A percentile compares a stretch with the other conserved stretches of the same genome.
phyloP scores from a whole-genome alignment of 2,329 filamentous ascomycete species.

The Venturia pyrina region DNA sequence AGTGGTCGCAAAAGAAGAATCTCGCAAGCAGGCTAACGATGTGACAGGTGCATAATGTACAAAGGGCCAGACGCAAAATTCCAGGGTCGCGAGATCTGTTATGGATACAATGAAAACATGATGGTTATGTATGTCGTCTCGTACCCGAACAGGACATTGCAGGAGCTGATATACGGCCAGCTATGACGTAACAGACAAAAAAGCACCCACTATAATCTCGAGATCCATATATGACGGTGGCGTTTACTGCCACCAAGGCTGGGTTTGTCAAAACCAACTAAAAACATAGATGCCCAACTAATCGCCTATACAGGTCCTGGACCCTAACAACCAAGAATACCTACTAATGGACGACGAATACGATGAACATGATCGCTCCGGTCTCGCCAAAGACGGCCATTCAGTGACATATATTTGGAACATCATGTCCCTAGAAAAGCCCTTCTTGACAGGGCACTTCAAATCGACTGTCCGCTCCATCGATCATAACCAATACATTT shows the following conservation, averaged over 20 bases:
- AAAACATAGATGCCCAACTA: background rate
- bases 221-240: constrained; percentile 46
- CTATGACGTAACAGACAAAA: constrained; percentile 44
- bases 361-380: constrained; percentile 34
- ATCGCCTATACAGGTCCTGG: constrained; percentile 27
- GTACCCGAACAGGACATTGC: background rate
- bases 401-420: constrained; percentile 44
- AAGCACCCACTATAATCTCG: constrained; percentile 37
- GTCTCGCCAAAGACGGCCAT: constrained; percentile 31
- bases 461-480: constrained; percentile 33
- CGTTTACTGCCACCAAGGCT: constrained; percentile 50
- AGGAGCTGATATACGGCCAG: background rate
- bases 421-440: constrained; percentile 31
- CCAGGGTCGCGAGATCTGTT: constrained; percentile 43
- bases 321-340: constrained; percentile 33
- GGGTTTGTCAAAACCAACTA: constrained; percentile 16
- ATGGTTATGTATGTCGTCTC: constrained; percentile 28
- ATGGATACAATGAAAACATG: constrained; percentile 45
- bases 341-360: constrained; percentile 43
- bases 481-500: constrained; percentile 42
- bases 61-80: constrained; percentile 41
- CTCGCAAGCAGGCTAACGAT: background rate
- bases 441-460: constrained; percentile 35
- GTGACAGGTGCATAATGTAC: constrained; percentile 26
- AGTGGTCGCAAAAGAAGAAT: constrained; percentile 24